Base-by-base conservation (phyloP, 2,329 filamentous ascomycete genomes). In the Cordyceps pruinosa region DNA sequence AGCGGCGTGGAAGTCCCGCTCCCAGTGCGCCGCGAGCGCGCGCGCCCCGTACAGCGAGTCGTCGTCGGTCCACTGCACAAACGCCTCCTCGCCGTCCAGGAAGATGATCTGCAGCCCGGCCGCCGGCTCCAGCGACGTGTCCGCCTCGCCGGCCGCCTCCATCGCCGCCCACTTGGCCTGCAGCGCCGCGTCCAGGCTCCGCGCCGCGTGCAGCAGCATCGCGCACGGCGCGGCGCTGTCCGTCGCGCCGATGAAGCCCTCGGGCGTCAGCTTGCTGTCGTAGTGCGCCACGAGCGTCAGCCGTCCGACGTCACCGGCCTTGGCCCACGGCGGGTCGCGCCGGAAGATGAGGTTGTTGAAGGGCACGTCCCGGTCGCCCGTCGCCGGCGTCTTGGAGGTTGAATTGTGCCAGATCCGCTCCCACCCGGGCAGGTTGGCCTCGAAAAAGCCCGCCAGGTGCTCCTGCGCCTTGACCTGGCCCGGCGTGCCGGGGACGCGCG, bases 181-280 rank as follows among this genome's bases (percentile, higher is more conserved):
- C 68, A 97, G 73, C 2, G 89, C 90, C 1, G 75, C 79, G 66
- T 97, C 92, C 46, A 99, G 83, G 61, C 84, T 89, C 62, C 86
- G 80, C 60, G 92, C 89, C 13, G 87, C 84, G 69, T 96, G 89
- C 83, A 99, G 81, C 58, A 99, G 78, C 80, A 97, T 91, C 0
- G 94, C 94, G 71, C 93, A 97, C 10, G 94, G 92, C 19, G 89
- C 94, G 1, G 94, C 94, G 65, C 90, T 96, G 68, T 99, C 94
- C 15, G 85, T 95, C 0, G 93, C 94, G 0, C 94, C 94, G 58
- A 99, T 88, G 69, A 99, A 99, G 1, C 91, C 93, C 60, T 85
- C 75, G 0, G 92, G 93, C 26, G 77, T 77, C 58, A 88, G 79
- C 72, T 96, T 88, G 68, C 86, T 92, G 66, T 99, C 94, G 70